A percentile compares a stretch with the other conserved stretches of the same genome.
phyloP scores from a whole-genome alignment of 78 protist species.

The Dictyostelium purpureum region DNA sequence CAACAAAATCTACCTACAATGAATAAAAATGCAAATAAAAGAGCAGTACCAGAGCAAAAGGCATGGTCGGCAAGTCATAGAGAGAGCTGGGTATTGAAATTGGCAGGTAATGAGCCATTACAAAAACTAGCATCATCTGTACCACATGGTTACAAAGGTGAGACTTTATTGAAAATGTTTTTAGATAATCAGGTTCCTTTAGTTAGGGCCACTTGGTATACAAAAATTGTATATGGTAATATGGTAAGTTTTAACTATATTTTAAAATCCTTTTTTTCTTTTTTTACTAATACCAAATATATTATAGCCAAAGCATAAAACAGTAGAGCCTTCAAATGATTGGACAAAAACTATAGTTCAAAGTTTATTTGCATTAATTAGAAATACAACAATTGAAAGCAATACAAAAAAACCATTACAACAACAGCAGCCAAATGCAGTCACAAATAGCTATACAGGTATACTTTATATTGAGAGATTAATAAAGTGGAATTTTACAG shows the following conservation, averaged over 20 bases:
- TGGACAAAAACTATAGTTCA: conserved; percentile 65
- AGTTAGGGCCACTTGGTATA: conserved; percentile 75
- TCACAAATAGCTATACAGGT: background rate
- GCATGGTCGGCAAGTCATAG: conserved; percentile 29
- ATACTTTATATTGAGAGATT: conserved; percentile 49
- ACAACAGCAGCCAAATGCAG: background rate
- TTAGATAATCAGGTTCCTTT: conserved; percentile 62
- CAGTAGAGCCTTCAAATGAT: conserved; percentile 54
- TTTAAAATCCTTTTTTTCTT: background rate
- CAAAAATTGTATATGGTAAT: conserved; percentile 70
- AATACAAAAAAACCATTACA: background rate
- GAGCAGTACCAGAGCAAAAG: conserved; percentile 44
- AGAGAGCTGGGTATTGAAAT: conserved; percentile 46
- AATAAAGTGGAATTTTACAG: conserved; percentile 40
- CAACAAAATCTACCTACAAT: background rate
- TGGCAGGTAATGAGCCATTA: conserved; percentile 69
- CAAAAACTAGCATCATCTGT: conserved; percentile 33
- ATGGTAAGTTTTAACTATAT: conserved; percentile 23
- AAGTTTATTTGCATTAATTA: conserved; percentile 41
- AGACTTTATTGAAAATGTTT: conserved; percentile 46
- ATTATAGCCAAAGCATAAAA: conserved; percentile 54
- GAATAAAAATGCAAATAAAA: background rate
- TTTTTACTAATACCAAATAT: background rate
- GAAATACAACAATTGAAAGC: conserved; percentile 19
- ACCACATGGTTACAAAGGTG: conserved; percentile 73